Base-by-base conservation (phyloP, 768 basidiomycete species). In the Lactifluus rugatus region DNA sequence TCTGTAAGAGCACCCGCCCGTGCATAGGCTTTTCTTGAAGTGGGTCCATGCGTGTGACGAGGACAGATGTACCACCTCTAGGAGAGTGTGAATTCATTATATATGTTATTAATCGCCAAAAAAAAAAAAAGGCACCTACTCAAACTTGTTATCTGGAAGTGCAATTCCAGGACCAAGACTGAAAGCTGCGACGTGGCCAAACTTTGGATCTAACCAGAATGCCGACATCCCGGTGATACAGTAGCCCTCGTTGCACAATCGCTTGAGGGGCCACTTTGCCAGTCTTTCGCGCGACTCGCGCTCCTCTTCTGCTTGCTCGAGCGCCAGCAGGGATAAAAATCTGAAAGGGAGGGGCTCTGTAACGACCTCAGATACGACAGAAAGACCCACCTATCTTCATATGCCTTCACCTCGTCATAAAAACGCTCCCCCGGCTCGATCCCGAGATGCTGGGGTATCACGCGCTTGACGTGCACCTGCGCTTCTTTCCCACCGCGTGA, bases 51-150 rank as follows among this genome's bases (percentile, higher is more conserved):
- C 76, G 79, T 3, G 80, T 86, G 19, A 90, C 68, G 4, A 90
- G 70, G 1, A 92, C 77, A 58, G 83, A 81, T 0, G 80, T 81
- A 4, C 90, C 89, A 50, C 80, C 81, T 60, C 89, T 92, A 55
- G 23, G 28, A 45, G 53, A 16, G 45, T 47, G 51, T 48, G 32
- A 45, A 14, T 34, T 44, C 23, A 44, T 42, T 21, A 51, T 25
- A 32, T 51, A 16, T 26, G 46, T 0, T 5, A 28, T 31, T 10
- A 39, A 21, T 21, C 52, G 74, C 23, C 6, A 25, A 32, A 49
- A 13, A 28, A 49, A 13, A 28, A 34, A 34, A 34, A 13, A 34
- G 9, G 34, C 13, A 63, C 82, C 66, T 64, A 90, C 90, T 82
- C 81, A 61, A 93, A 86, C 56, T 78, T 77, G 66, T 89, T 80